Evolutionary conservation across 495 filamentous ascomycete species (phyloP).

Genomic region (Lasiosphaeriaceae sp.): DNA sequence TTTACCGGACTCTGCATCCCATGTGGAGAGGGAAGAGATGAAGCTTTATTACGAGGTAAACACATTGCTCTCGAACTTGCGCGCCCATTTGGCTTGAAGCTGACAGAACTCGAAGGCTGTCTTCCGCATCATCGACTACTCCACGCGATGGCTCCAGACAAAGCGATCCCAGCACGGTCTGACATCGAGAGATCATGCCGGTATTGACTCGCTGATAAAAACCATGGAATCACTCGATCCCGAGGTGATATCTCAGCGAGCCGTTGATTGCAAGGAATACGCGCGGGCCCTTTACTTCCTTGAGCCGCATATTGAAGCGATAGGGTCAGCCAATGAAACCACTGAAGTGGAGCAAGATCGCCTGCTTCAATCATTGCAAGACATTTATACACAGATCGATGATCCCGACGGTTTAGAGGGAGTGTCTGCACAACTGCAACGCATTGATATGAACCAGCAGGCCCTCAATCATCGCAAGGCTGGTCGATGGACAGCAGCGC

Average conservation of each 20-base stretch:
- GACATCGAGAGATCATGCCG: conserved; percentile 30
- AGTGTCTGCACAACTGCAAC: conserved; percentile 77
- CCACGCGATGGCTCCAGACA: conserved; percentile 82
- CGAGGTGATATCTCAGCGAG: conserved; percentile 77
- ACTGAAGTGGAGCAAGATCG: conserved; percentile 39
- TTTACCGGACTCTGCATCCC: conserved; percentile 46
- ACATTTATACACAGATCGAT: conserved; percentile 95
- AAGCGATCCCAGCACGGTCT: conserved; percentile 39
- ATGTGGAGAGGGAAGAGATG: conserved; percentile 59
- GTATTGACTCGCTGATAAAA: conserved; percentile 33
- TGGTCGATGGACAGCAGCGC: conserved; percentile 95
- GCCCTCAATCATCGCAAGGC: conserved; percentile 87
- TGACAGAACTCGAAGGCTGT: conserved; percentile 58
- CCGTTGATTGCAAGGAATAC: conserved; percentile 88
- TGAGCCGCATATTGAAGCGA: conserved; percentile 76
- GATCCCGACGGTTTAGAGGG: conserved; percentile 96
- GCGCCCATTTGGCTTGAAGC: not conserved
- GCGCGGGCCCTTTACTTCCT: conserved; percentile 88
- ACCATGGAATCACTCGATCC: conserved; percentile 68
- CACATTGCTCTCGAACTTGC: conserved; percentile 11
- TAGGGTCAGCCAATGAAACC: conserved; percentile 23
- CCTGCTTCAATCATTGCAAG: conserved; percentile 73
- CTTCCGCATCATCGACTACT: conserved; percentile 87
- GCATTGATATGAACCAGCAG: conserved; percentile 85
- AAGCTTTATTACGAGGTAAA: conserved; percentile 79